Evolutionary conservation across 441 rosid genomes (phyloP), one percentile per base, ranked within the genome.

Genomic region (Iberis amara): DNA sequence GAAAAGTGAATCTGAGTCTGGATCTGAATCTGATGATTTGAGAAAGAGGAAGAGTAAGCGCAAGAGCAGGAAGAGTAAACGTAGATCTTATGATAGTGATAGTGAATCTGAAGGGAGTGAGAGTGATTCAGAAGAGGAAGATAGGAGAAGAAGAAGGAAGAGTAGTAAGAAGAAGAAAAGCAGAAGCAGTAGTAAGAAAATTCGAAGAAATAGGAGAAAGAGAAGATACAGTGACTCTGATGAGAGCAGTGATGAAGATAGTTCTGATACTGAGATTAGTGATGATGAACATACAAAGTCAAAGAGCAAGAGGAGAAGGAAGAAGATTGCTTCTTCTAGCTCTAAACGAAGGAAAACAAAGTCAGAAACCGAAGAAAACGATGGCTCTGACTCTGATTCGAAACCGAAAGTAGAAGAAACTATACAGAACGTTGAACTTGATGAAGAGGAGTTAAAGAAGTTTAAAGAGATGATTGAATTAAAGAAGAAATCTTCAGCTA

Each of bases 381-480:
- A 71, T 38, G 67, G 69, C 51, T 59, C 59, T 8, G 88, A 64
- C 28, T 48, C 71, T 47, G 77, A 56, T n/a, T 47, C 11, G 14
- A 85, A 78, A 49, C 61, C 52, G 28, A 57, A 69, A 33, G 49
- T 41, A 9, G 82, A 78, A 30, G 96, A 81, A 58, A 51, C 57
- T 5, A 66, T 39, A 56, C 50, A 53, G 56, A 9, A 59, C 5
- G 67, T 75, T 52, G 90, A 85, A 52, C 66, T 74, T 18, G 68
- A 79, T 75, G 82, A 68, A 1, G 96, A 90, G 59, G 81, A 77
- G 12, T 69, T 85, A 31, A 66, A 60, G 62, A 68, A 60, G 31
- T 76, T 85, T 35, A 89, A 73, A 54, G 96, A 90, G 66, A 67
- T 85, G 79, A 76, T 87, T 0, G 95, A 87, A 57, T 73, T 76